Percentiles rank a stretch among this genome's conserved stretches.
Evolutionary conservation across 2,329 filamentous ascomycete genomes (phyloP).

Genomic region (Ambrosiella cleistominuta): DNA sequence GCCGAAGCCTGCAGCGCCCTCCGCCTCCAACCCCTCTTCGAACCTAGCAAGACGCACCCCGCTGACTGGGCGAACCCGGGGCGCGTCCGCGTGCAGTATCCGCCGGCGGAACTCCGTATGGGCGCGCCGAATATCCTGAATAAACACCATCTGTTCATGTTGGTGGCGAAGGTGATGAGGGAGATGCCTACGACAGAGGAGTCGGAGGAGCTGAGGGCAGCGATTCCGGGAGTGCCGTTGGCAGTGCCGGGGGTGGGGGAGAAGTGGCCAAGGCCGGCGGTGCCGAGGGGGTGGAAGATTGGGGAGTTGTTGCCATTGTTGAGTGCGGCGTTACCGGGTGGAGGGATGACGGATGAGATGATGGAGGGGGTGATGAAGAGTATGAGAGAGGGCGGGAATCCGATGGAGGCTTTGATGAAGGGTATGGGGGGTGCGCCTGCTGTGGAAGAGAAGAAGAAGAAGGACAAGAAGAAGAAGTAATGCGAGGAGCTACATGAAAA

Average conservation of each 20-base stretch:
- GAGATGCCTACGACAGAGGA: conserved; percentile 60
- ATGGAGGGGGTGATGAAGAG: conserved; percentile 95
- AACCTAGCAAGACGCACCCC: conserved; percentile 82
- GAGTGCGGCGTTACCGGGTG: conserved; percentile 76
- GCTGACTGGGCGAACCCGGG: conserved; percentile 98
- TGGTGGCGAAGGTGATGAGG: conserved; percentile 60
- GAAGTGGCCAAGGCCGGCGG: conserved; percentile 51
- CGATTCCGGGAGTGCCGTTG: conserved; percentile 52
- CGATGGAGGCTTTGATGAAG: conserved; percentile 28
- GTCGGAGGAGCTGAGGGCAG: conserved; percentile 48
- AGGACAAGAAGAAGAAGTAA: conserved; percentile 34
- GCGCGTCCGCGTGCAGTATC: conserved; percentile 65
- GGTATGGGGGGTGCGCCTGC: conserved; percentile 37
- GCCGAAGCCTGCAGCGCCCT: conserved; percentile 66
- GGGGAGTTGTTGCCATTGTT: conserved; percentile 68
- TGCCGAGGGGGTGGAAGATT: conserved; percentile 86
- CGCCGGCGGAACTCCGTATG: conserved; percentile 21
- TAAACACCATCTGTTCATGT: conserved; percentile 75
- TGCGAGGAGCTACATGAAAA: conserved; percentile 27
- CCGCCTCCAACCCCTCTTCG: conserved; percentile 58
- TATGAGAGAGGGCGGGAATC: conserved; percentile 44
- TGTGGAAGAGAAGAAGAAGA: conserved; percentile 19
- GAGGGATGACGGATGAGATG: conserved; percentile 84
- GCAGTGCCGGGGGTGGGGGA: conserved; percentile 44
- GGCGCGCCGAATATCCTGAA: conserved; percentile 36